These are phyloP conservation scores for Plasmodium fragile DNA, from an alignment of 169 alveolate genomes.

Conservation along the genomic window DNA sequence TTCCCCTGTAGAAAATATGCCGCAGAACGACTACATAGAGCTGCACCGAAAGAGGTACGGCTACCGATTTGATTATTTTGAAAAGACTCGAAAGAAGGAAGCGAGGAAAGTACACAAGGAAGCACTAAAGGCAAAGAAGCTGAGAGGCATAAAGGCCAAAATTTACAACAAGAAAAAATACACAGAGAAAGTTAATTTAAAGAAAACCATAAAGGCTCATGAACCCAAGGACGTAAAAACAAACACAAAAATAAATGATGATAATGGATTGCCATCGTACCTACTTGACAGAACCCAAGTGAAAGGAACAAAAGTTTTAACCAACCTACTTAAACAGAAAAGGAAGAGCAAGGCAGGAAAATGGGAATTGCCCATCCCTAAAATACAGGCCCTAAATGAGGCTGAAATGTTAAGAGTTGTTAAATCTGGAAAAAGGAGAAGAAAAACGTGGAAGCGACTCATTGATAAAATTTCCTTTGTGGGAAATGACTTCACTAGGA, in stretches of 20 bases:
- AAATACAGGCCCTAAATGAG: constrained; percentile 94
- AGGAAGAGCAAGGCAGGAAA: constrained; percentile 99
- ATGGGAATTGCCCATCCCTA: constrained; percentile 99
- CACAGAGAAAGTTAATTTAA: constrained; percentile 98
- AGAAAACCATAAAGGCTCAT: constrained; percentile 86
- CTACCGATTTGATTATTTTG: constrained; percentile 95
- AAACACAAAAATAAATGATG: constrained; percentile 84
- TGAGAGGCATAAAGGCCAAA: constrained; percentile 98
- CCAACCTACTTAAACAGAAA: constrained; percentile 99
- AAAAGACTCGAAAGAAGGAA: constrained; percentile 92
- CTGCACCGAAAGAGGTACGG: constrained; percentile 97
- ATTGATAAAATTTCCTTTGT: constrained; percentile 98
- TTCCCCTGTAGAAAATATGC: constrained; percentile 84
- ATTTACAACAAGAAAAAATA: constrained; percentile 96
- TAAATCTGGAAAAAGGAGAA: constrained; percentile 96
- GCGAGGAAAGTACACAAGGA: constrained; percentile 95
- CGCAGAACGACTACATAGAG: constrained; percentile 98
- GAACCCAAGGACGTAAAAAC: constrained; percentile 82
- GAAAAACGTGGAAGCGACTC: constrained; percentile 98
- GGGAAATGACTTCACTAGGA: constrained; percentile 98
- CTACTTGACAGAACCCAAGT: constrained; percentile 98
- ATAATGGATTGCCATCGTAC: constrained; percentile 99
- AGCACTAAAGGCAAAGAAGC: constrained; percentile 94
- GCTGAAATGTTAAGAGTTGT: constrained; percentile 95
- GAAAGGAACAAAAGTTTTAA: constrained; percentile 94